Evolutionary conservation across 2,329 filamentous ascomycete species (phyloP).

Genomic region (Sclerotinia glacialis): DNA sequence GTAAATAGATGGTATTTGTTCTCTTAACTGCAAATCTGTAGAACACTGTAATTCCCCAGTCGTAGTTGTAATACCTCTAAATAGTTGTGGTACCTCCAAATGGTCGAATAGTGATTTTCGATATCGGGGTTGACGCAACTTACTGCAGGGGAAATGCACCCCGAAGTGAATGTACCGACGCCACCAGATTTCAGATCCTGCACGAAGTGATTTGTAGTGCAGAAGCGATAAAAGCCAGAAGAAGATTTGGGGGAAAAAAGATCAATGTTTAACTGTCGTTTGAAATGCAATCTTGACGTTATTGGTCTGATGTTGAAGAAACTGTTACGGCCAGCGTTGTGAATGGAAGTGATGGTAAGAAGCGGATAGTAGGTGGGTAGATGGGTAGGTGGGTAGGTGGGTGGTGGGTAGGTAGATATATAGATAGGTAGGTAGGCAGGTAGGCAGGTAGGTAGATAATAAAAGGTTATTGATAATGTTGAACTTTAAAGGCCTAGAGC

Average conservation of each 20-base stretch:
- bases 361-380: background rate
- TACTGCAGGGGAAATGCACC: conserved; percentile 5
- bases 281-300: background rate
- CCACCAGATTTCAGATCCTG: conserved; percentile 8
- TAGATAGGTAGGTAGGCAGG: background rate
- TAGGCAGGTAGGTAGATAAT: too few species aligned
- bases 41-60: background rate
- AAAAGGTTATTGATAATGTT: background rate
- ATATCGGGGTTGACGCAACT: conserved; percentile 8
- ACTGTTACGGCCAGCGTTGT: background rate
- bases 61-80: background rate
- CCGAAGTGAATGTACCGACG: background rate
- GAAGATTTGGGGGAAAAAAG: background rate
- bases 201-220: background rate
- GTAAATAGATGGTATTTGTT: background rate
- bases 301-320: background rate
- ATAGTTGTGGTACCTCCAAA: background rate
- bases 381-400: background rate
- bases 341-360: too few species aligned
- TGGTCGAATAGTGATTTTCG: background rate
- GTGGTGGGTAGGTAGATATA: too few species aligned
- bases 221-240: background rate
- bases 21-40: background rate
- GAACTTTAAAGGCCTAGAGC: background rate
- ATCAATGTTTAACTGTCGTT: background rate